These are phyloP conservation scores for Colletotrichum aenigma DNA, from an alignment of 2,329 filamentous ascomycete genomes.

Conservation along the genomic window DNA sequence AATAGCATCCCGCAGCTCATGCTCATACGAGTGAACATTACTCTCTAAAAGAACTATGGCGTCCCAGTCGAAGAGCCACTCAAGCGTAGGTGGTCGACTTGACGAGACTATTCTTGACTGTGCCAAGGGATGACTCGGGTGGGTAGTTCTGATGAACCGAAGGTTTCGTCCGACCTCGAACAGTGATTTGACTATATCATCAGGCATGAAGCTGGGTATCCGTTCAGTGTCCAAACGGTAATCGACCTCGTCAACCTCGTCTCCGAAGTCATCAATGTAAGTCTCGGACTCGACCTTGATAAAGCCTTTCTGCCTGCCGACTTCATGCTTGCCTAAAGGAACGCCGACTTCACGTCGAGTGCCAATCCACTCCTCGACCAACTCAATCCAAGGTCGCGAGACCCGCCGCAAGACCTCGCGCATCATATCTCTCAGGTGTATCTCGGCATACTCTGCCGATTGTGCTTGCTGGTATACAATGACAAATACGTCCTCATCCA, in stretches of 20 bases:
- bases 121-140: constrained; percentile 73
- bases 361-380: constrained; percentile 78
- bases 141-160: constrained; percentile 71
- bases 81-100: constrained; percentile 59
- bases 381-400: constrained; percentile 69
- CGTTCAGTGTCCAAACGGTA: constrained; percentile 67
- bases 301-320: constrained; percentile 58
- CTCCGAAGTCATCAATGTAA: constrained; percentile 63
- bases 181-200: constrained; percentile 72
- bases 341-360: constrained; percentile 63
- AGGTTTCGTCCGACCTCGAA: constrained; percentile 82
- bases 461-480: constrained; percentile 66
- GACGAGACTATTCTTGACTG: constrained; percentile 49
- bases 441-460: constrained; percentile 66
- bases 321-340: constrained; percentile 51
- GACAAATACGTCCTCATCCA: constrained; percentile 68
- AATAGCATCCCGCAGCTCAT: constrained; percentile 39
- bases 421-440: constrained; percentile 66
- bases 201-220: constrained; percentile 74
- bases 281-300: constrained; percentile 60
- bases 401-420: constrained; percentile 69
- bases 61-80: constrained; percentile 76
- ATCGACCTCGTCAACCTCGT: constrained; percentile 61
- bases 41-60: constrained; percentile 68
- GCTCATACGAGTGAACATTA: constrained; percentile 60